Evolutionary conservation across 495 filamentous ascomycete genomes (phyloP), one percentile per base, ranked within the genome.

Genomic region (Elaphomyces granulatus): DNA sequence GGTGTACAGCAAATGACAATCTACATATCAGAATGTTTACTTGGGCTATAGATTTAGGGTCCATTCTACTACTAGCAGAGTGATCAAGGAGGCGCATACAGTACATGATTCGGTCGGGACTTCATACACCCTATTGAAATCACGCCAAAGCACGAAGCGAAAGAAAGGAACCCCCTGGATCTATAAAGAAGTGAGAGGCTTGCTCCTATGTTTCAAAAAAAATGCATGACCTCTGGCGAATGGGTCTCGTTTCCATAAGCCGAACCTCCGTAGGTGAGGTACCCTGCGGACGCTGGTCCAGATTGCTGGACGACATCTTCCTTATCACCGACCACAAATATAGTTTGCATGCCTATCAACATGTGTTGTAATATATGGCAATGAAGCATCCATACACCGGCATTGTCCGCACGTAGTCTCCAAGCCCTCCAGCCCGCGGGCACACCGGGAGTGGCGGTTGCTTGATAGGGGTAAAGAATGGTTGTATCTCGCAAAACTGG

Each of bases 361-460:
- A 73, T 71, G 51, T 74, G 69, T 45, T 68, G 67, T 38, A 71
- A 51, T 28, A 71, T 67, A 53, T 80, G 75, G 45, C 74, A 80
- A 52, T 80, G 75, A 17, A 75, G 53, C 68, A 77, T 72, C 74
- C 74, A 78, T 12, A 74, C 72, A 2, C 74, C 72, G 2, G 72
- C 55, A 40, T 72, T 50, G 0, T 50, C 60, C 10, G 74, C 58
- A 18, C 66, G 54, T 10, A 74, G 49, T 20, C 74, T 54, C 72
- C 73, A 77, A 2, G 69, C 74, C 19, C 73, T 52, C 75, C 74
- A 79, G 2, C 73, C 73, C 15, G 60, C 55, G 58, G 61, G 33
- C 55, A 50, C 7, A 64, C 53, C 19, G 63, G 47, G 7, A 12
- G 38, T 15, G 58, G 63, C 30, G 47, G 41, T 15, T 47, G 43